These are phyloP conservation scores for Clohesyomyces aquaticus DNA, from an alignment of 495 filamentous ascomycete species.

Conservation along the genomic window DNA sequence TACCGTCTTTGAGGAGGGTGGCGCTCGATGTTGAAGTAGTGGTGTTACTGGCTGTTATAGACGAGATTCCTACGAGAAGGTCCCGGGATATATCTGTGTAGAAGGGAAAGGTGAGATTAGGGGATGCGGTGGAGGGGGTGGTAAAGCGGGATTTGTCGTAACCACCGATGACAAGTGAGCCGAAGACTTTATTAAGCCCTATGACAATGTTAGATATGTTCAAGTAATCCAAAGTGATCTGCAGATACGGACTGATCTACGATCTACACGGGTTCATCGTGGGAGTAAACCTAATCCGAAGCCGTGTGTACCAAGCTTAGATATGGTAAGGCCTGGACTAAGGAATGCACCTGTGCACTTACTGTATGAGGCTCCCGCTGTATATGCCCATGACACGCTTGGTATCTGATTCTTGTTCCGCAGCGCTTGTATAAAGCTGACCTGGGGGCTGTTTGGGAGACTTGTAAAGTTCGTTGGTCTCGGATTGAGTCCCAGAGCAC, in stretches of 20 bases:
- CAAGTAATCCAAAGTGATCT: not conserved
- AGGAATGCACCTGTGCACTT: slow-evolving; percentile 32
- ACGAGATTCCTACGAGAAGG: slow-evolving; percentile 54
- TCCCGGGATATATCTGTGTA: slow-evolving; percentile 54
- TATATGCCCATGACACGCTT: slow-evolving; percentile 59
- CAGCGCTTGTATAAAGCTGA: slow-evolving; percentile 54
- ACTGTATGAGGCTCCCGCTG: slow-evolving; percentile 57
- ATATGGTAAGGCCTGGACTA: not conserved
- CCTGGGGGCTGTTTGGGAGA: slow-evolving; percentile 38
- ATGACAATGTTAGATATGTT: slow-evolving; percentile 41
- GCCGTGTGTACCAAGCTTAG: not conserved
- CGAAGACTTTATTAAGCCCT: slow-evolving; percentile 56
- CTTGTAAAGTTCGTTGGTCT: slow-evolving; percentile 48
- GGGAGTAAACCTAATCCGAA: not conserved
- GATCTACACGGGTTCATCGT: no score
- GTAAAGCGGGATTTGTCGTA: slow-evolving; percentile 58
- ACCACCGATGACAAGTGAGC: slow-evolving; percentile 58
- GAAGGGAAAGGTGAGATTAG: slow-evolving; percentile 52
- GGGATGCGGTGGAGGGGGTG: slow-evolving; percentile 48
- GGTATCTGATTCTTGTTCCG: slow-evolving; percentile 53
- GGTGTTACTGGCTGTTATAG: slow-evolving; percentile 44
- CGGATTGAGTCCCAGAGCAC: slow-evolving; percentile 60
- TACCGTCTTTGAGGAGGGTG: not conserved
- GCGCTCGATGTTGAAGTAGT: not conserved
- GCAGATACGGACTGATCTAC: not conserved